These are phyloP conservation scores for Plasmodium knowlesi DNA, from an alignment of 169 alveolate species.

Conservation along the genomic window DNA sequence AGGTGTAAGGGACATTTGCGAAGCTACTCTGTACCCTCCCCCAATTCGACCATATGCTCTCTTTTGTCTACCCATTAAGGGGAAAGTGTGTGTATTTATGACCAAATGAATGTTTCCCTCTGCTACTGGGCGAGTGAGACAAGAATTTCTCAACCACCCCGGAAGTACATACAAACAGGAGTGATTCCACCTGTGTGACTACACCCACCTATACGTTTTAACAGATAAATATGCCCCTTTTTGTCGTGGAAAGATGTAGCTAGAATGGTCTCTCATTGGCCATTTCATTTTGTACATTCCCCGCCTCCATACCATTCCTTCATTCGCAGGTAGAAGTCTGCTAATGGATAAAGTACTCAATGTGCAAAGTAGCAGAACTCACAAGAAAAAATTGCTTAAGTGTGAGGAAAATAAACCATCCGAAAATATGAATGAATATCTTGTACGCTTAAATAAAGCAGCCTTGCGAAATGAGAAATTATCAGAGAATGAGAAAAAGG, in stretches of 20 bases:
- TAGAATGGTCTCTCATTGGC: not conserved
- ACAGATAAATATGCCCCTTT: not conserved
- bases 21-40: not conserved
- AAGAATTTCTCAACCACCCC: too few relatives aligned
- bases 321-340: not conserved
- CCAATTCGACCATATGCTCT: too few relatives aligned
- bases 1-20: not conserved
- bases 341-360: slow-evolving; percentile 33
- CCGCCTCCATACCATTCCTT: not conserved
- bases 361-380: slow-evolving; percentile 21
- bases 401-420: not conserved
- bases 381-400: not conserved
- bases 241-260: not conserved
- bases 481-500: not conserved
- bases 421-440: slow-evolving; percentile 11
- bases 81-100: not conserved
- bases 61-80: too few relatives aligned
- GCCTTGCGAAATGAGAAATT: not conserved
- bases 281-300: not conserved
- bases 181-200: not conserved
- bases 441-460: slow-evolving; percentile 2
- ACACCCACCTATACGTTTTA: not conserved
- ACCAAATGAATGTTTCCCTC: not conserved
- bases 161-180: too few relatives aligned
- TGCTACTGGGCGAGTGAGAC: not conserved